Conservation (phyloP, 2,329 filamentous ascomycete genomes). For the Neoarthrinium moseri region DNA sequence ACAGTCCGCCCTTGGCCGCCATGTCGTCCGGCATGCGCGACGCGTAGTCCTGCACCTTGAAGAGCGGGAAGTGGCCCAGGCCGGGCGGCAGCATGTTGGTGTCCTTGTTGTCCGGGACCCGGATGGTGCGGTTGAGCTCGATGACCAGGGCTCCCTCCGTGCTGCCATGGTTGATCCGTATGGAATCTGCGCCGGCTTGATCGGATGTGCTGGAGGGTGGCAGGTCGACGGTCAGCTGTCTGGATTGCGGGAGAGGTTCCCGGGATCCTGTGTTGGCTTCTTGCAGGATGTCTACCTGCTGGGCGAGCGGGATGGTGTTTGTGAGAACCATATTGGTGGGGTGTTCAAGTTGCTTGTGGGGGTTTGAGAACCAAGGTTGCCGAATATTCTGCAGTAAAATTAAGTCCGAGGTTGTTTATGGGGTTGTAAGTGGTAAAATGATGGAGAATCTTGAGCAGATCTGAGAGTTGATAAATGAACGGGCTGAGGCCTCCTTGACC, state of each 20-base stretch:
- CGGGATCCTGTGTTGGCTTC: neutral
- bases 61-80: constrained; percentile 38
- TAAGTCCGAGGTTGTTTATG: no score
- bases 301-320: neutral
- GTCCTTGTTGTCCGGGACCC: constrained; percentile 38
- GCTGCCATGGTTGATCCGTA: neutral
- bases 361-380: no score
- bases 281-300: neutral
- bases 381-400: no score
- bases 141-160: constrained; percentile 30
- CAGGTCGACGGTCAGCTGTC: neutral
- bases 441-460: no score
- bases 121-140: constrained; percentile 37
- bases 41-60: constrained; percentile 29
- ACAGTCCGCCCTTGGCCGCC: constrained; percentile 38
- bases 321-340: constrained; percentile 1
- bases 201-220: neutral
- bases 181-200: neutral
- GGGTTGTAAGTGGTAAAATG: no score
- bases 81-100: constrained; percentile 31
- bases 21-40: constrained; percentile 31
- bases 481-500: no score
- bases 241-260: neutral
- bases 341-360: no score
- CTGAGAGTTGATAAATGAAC: no score